phyloP scores from a whole-genome alignment of 2,329 filamentous ascomycete species.

The Beauveria bassiana region DNA sequence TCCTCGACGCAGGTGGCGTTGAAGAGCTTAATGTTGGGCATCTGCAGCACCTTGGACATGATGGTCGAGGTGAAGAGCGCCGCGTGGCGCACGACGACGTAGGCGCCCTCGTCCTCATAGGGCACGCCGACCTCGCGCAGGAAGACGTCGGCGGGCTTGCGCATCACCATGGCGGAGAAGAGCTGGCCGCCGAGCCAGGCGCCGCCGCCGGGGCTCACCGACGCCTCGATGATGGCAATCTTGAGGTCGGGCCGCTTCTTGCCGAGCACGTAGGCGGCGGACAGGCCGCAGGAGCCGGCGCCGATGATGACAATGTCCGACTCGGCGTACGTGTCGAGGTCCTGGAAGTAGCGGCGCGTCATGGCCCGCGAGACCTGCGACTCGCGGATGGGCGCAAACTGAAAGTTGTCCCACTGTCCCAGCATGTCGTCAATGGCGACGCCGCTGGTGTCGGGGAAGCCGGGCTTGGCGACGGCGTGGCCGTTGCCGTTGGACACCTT shows the following conservation, averaged over 20 bases:
- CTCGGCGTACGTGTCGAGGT: slow-evolving; percentile 84
- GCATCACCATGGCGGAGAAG: slow-evolving; percentile 92
- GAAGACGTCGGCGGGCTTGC: slow-evolving; percentile 84
- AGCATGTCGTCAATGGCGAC: slow-evolving; percentile 58
- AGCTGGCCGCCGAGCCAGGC: slow-evolving; percentile 92
- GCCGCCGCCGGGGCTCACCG: slow-evolving; percentile 78
- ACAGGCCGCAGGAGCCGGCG: slow-evolving; percentile 81
- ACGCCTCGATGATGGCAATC: slow-evolving; percentile 85
- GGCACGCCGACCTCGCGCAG: slow-evolving; percentile 72
- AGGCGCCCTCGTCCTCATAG: slow-evolving; percentile 82
- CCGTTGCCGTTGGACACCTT: slow-evolving; percentile 28
- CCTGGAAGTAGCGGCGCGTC: slow-evolving; percentile 86
- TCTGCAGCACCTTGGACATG: slow-evolving; percentile 70
- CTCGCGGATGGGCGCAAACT: slow-evolving; percentile 82
- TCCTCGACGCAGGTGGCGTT: slow-evolving; percentile 92
- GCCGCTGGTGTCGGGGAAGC: slow-evolving; percentile 18
- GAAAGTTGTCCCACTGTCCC: slow-evolving; percentile 73
- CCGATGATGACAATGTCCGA: slow-evolving; percentile 91
- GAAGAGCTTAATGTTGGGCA: slow-evolving; percentile 94
- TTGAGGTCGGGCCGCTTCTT: slow-evolving; percentile 81
- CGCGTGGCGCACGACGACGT: slow-evolving; percentile 89
- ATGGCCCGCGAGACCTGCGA: slow-evolving; percentile 88
- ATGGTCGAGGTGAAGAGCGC: slow-evolving; percentile 87
- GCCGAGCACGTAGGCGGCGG: slow-evolving; percentile 75
- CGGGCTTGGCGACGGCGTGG: slow-evolving; percentile 15